phyloP scores from a whole-genome alignment of 495 filamentous ascomycete genomes.

The Beverwykella pulmonaria region DNA sequence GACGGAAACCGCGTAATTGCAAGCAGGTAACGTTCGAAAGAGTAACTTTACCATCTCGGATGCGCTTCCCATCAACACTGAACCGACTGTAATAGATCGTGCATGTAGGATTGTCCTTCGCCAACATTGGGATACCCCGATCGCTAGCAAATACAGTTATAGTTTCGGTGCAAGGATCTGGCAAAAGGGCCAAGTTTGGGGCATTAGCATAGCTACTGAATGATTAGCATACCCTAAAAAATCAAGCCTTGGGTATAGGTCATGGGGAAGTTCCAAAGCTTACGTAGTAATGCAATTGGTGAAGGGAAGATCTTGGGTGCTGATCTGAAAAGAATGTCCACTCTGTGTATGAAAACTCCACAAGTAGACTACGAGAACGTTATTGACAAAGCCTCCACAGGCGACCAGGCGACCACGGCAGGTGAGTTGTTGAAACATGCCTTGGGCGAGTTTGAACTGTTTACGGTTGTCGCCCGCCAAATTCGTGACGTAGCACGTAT shows the following conservation, averaged over 20 bases:
- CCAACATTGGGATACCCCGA: background rate
- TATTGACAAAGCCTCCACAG: conserved; percentile 14
- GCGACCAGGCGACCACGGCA: conserved; percentile 21
- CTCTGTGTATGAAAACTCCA: conserved; percentile 22
- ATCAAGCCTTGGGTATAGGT: background rate
- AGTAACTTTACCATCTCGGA: background rate
- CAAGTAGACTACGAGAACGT: background rate
- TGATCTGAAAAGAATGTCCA: background rate
- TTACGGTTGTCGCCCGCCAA: background rate
- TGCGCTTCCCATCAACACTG: background rate
- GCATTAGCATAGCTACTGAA: background rate
- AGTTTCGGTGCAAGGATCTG: background rate
- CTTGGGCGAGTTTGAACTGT: conserved; percentile 13
- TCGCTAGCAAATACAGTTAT: conserved; percentile 1
- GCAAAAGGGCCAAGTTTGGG: background rate
- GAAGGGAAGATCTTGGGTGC: background rate
- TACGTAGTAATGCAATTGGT: background rate
- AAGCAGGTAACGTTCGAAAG: background rate
- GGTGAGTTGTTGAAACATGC: background rate
- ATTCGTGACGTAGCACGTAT: conserved; percentile 18
- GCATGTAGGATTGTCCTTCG: background rate
- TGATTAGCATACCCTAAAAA: background rate
- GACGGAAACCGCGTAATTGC: background rate
- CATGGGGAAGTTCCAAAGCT: too few relatives aligned
- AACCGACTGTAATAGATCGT: background rate